phyloP scores from a whole-genome alignment of 2,329 filamentous ascomycete genomes.

The Sarocladiaceae sp. region DNA sequence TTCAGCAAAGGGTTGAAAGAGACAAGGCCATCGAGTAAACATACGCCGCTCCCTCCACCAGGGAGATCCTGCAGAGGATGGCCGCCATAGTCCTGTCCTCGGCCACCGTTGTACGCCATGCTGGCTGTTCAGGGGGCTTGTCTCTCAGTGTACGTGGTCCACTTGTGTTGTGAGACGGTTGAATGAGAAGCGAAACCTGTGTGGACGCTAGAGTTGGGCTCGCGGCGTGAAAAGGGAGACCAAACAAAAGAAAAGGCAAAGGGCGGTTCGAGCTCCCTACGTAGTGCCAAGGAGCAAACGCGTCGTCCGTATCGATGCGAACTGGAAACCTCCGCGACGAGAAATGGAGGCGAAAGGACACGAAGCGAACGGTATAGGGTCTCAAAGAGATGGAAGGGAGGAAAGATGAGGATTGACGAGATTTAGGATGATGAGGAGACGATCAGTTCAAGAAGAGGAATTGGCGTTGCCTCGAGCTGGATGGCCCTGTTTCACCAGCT shows the following conservation, averaged over 20 bases:
- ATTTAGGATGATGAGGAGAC: slow-evolving; percentile 2
- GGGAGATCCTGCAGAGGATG: slow-evolving; percentile 64
- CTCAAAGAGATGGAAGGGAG: not conserved
- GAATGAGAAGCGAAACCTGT: slow-evolving; percentile 11
- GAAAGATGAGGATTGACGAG: not conserved
- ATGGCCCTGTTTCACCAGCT: slow-evolving; percentile 4
- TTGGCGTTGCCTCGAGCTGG: not conserved
- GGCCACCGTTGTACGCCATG: slow-evolving; percentile 58
- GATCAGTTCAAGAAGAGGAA: slow-evolving; percentile 1
- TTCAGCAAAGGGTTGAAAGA: slow-evolving; percentile 4
- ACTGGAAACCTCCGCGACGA: not conserved
- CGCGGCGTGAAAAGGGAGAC: not conserved
- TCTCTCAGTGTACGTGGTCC: not conserved
- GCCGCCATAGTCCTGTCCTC: slow-evolving; percentile 49
- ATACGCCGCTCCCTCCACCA: slow-evolving; percentile 49
- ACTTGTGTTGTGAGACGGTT: slow-evolving; percentile 6
- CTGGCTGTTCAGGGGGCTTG: slow-evolving; percentile 14
- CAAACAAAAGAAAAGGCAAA: slow-evolving; percentile 7
- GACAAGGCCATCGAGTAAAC: slow-evolving; percentile 22
- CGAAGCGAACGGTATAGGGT: not conserved
- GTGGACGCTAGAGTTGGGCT: slow-evolving; percentile 6
- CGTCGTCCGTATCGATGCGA: not conserved
- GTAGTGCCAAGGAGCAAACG: slow-evolving; percentile 2
- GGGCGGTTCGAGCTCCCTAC: slow-evolving; percentile 1
- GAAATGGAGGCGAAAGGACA: not conserved